A percentile compares a stretch with the other conserved stretches of the same genome.
phyloP scores from a whole-genome alignment of 176 grass and related monocot species.

The Musa beccarii region DNA sequence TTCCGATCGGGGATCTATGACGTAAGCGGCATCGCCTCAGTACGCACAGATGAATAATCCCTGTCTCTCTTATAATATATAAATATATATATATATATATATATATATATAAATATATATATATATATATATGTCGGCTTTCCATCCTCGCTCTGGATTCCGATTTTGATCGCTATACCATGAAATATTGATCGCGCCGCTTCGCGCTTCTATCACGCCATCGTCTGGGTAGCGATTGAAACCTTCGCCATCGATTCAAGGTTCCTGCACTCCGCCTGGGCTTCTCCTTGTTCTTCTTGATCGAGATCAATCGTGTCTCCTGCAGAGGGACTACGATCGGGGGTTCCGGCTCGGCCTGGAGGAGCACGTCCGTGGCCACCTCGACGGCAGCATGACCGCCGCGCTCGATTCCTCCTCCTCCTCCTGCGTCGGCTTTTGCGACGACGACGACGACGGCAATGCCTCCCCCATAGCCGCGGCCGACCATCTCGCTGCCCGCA shows the following conservation, averaged over 20 bases:
- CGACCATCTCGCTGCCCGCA: neutral
- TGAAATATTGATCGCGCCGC: neutral
- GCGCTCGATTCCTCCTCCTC: neutral
- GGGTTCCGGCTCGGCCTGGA: constrained; percentile 18
- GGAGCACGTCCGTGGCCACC: constrained; percentile 20
- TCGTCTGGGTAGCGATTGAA: neutral
- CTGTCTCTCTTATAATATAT: too few relatives aligned
- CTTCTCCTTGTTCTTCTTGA: neutral
- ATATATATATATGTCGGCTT: neutral
- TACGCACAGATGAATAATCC: too few relatives aligned
- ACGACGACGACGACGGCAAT: neutral
- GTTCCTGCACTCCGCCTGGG: neutral
- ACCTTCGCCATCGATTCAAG: neutral
- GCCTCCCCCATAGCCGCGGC: neutral
- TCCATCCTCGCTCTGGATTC: constrained; percentile 1
- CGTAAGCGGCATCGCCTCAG: neutral
- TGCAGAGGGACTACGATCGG: constrained; percentile 5
- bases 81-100: neutral
- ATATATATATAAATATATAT: too few relatives aligned
- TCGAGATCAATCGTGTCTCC: neutral
- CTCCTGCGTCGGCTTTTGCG: neutral
- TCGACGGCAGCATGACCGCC: constrained; percentile 4
- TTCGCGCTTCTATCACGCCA: neutral
- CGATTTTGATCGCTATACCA: neutral
- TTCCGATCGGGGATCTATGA: neutral